A percentile compares a stretch with the other conserved stretches of the same genome.
Conservation (phyloP, 73 alveolate species). For the Tetrahymena borealis region DNA sequence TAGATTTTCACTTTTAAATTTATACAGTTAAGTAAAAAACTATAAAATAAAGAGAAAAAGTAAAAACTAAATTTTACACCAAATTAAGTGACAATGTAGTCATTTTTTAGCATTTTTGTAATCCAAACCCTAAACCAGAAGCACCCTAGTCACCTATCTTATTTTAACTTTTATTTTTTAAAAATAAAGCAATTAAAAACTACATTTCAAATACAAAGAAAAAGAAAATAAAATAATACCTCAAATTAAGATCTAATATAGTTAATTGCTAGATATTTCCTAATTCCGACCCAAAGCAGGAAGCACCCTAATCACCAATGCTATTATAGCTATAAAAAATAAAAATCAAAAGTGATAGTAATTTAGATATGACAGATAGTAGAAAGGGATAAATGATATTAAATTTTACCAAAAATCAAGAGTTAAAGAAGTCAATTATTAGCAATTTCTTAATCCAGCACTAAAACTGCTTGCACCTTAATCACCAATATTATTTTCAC, state of each 20-base stretch:
- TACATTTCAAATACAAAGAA: background rate
- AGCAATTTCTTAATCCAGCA: background rate
- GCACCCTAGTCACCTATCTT: background rate
- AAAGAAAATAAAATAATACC: no score
- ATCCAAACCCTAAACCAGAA: background rate
- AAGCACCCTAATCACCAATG: no score
- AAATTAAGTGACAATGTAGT: background rate
- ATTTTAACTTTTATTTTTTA: background rate
- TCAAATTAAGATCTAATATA: no score
- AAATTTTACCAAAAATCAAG: background rate
- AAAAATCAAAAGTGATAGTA: no score
- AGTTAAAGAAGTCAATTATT: background rate
- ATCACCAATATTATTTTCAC: background rate
- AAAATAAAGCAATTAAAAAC: background rate
- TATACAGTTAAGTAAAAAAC: no score
- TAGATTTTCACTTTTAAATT: no score
- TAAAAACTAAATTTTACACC: no score
- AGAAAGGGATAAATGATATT: background rate
- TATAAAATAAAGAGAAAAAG: no score
- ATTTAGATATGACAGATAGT: background rate
- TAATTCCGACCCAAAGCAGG: no score
- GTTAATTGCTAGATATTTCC: no score
- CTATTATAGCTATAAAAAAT: no score
- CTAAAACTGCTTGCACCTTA: background rate
- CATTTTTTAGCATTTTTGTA: background rate